phyloP scores from a whole-genome alignment of 306 rosid genomes.

The Echinosophora koreensis region DNA sequence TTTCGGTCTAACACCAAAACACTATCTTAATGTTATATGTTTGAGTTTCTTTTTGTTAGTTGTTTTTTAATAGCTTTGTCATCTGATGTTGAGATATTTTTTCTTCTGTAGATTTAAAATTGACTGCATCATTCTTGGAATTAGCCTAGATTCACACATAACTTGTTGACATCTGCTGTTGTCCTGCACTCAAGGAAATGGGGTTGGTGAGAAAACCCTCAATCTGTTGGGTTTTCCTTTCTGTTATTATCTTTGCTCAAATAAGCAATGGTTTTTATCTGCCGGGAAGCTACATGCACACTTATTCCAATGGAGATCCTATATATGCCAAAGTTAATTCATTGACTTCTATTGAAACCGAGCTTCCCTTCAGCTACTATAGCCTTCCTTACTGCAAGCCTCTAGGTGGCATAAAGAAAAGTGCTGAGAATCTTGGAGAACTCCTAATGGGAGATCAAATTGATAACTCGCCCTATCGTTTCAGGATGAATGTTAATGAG shows the following conservation, averaged over 20 bases:
- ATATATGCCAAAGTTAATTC: slow-evolving; percentile 82
- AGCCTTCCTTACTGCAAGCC: slow-evolving; percentile 89
- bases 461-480: slow-evolving; percentile 77
- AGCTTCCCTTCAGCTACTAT: slow-evolving; percentile 88
- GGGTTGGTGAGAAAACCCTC: slow-evolving; percentile 50
- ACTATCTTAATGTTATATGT: not conserved
- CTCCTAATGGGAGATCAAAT: slow-evolving; percentile 93
- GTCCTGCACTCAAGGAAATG: slow-evolving; percentile 51
- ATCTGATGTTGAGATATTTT: slow-evolving; percentile 24
- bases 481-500: slow-evolving; percentile 77
- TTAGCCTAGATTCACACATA: slow-evolving; percentile 46
- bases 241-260: slow-evolving; percentile 51
- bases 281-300: slow-evolving; percentile 92
- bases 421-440: slow-evolving; percentile 94
- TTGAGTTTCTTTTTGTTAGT: not conserved
- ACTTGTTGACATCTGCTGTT: slow-evolving; percentile 37
- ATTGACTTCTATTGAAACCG: slow-evolving; percentile 90
- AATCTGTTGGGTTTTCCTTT: slow-evolving; percentile 52
- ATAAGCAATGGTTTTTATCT: slow-evolving; percentile 71
- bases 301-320: slow-evolving; percentile 59
- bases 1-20: too few relatives aligned
- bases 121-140: slow-evolving; percentile 41
- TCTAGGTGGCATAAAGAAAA: slow-evolving; percentile 72
- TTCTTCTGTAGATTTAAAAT: slow-evolving; percentile 54
- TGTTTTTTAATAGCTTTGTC: not conserved